These are phyloP conservation scores for Macrolepiota albuminosa DNA, from an alignment of 768 basidiomycete genomes.

Conservation along the genomic window DNA sequence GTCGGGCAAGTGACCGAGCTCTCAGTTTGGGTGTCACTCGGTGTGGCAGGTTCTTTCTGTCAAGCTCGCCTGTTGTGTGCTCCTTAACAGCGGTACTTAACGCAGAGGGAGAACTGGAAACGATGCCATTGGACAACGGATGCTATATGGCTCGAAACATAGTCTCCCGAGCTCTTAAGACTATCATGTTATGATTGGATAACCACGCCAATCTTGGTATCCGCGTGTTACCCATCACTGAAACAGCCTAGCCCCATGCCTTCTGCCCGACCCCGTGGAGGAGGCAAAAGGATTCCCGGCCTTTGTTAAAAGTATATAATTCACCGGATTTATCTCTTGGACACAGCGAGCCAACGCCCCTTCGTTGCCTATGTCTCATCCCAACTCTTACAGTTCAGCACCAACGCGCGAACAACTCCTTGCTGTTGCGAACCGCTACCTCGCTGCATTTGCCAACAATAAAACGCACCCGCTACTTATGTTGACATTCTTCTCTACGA, in stretches of 20 bases:
- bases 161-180: neutral
- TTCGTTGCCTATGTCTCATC: neutral
- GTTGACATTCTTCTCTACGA: conserved; percentile 35
- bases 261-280: conserved; percentile 32
- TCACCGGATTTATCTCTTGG: conserved; percentile 13
- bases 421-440: conserved; percentile 29
- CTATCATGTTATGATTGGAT: conserved; percentile 5
- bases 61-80: neutral
- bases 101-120: neutral
- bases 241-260: conserved; percentile 16
- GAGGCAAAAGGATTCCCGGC: conserved; percentile 4
- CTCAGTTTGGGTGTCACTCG: neutral
- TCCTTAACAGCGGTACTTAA: neutral
- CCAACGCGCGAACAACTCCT: conserved; percentile 26
- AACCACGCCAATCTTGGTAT: conserved; percentile 10
- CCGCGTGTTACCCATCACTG: conserved; percentile 11
- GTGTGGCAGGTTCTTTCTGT: conserved; percentile 1
- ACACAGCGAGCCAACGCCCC: neutral
- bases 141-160: neutral
- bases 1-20: conserved; percentile 7
- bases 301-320: conserved; percentile 16
- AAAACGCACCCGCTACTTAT: conserved; percentile 26
- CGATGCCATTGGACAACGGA: neutral
- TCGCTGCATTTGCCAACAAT: conserved; percentile 32
- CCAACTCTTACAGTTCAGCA: conserved; percentile 6